Evolutionary conservation across 2,329 filamentous ascomycete genomes (phyloP).

Genomic region (Neonectria magnoliae): DNA sequence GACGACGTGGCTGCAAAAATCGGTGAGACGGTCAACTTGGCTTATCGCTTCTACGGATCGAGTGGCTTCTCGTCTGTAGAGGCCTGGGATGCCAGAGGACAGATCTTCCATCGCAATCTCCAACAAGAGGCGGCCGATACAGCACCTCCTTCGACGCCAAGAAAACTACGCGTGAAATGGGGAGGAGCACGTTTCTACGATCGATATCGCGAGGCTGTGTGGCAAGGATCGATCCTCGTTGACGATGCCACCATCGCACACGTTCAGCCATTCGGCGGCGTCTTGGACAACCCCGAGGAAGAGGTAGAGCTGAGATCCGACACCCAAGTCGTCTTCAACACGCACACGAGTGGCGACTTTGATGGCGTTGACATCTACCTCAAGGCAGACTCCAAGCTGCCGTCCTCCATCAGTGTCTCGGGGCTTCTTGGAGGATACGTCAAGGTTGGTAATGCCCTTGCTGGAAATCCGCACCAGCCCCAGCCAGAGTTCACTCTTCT

Average conservation of each 20-base stretch:
- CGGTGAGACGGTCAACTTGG: constrained; percentile 29
- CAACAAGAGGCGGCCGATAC: constrained; percentile 30
- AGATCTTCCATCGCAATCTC: constrained; percentile 40
- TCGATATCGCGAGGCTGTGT: constrained; percentile 47
- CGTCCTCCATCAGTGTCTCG: constrained; percentile 29
- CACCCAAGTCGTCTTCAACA: constrained; percentile 35
- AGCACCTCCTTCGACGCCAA: not conserved
- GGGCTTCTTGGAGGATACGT: constrained; percentile 44
- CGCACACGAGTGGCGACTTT: constrained; percentile 44
- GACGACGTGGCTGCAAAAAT: constrained; percentile 35
- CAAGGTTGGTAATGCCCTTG: constrained; percentile 43
- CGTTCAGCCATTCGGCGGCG: constrained; percentile 40
- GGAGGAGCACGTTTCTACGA: constrained; percentile 47
- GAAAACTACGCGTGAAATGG: constrained; percentile 44
- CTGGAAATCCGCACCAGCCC: constrained; percentile 42
- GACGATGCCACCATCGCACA: constrained; percentile 26
- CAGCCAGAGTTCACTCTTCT: constrained; percentile 37
- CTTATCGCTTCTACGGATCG: constrained; percentile 40
- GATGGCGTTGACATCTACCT: constrained; percentile 43
- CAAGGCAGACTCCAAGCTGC: not conserved
- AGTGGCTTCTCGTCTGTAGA: constrained; percentile 43
- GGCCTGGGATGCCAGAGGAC: constrained; percentile 43
- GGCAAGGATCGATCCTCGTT: constrained; percentile 43
- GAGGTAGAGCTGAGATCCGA: constrained; percentile 21
- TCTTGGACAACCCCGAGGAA: constrained; percentile 38